Evolutionary conservation across 805 yeast genomes (phyloP).

Genomic region (Barnettozyma wickerhamii): DNA sequence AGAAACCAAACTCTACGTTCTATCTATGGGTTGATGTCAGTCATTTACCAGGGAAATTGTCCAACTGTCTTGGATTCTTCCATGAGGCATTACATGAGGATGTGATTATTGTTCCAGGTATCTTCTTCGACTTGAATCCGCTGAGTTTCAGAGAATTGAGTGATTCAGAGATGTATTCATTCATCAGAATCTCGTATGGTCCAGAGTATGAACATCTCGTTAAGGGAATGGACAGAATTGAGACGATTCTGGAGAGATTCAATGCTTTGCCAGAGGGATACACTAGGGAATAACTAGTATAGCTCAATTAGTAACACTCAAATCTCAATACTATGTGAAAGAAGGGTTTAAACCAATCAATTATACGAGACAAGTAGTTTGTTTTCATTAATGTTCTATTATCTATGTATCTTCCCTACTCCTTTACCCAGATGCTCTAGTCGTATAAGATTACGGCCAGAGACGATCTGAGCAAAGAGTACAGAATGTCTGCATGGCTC

Average conservation of each 20-base stretch:
- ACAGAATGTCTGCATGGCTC: too few relatives aligned
- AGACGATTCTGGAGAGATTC: constrained; percentile 40
- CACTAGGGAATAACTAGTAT: background rate
- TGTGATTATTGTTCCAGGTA: constrained; percentile 59
- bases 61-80: constrained; percentile 57
- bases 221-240: constrained; percentile 58
- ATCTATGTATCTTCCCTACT: too few relatives aligned
- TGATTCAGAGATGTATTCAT: constrained; percentile 57
- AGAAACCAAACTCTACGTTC: constrained; percentile 54
- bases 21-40: constrained; percentile 55
- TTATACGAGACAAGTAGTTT: background rate
- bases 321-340: too few relatives aligned
- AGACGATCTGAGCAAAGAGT: too few relatives aligned
- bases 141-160: constrained; percentile 41
- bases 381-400: too few relatives aligned
- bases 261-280: constrained; percentile 36
- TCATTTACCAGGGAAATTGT: constrained; percentile 50
- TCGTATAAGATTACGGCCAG: too few relatives aligned
- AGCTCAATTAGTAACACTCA: too few relatives aligned
- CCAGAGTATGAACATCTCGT: constrained; percentile 49
- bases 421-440: too few relatives aligned
- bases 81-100: constrained; percentile 58
- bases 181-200: constrained; percentile 55
- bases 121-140: constrained; percentile 57
- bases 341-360: background rate